Percentiles rank a stretch among this genome's conserved stretches.
Conservation (phyloP, 2,329 filamentous ascomycete species). For the Epichloe uncinata region DNA sequence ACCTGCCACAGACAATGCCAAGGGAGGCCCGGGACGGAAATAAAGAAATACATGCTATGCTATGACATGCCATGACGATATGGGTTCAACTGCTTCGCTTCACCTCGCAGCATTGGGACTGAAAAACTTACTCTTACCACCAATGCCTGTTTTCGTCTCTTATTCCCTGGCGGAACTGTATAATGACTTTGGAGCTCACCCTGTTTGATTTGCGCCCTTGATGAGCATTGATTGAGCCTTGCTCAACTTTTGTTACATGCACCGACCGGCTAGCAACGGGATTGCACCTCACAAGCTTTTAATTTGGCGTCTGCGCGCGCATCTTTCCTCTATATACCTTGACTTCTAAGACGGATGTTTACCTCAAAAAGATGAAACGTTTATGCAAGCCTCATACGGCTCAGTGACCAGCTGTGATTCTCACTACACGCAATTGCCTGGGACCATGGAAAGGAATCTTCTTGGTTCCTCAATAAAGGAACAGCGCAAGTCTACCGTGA, state of each 20-base stretch:
- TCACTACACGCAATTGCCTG: too few relatives aligned
- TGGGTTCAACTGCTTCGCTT: neutral
- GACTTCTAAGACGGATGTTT: neutral
- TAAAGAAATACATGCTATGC: neutral
- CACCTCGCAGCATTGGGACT: neutral
- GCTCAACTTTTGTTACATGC: neutral
- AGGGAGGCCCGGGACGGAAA: neutral
- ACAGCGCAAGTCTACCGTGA: neutral
- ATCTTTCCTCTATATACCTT: neutral
- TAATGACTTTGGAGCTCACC: neutral
- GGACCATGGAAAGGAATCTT: neutral
- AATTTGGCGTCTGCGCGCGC: neutral
- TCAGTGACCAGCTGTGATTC: too few relatives aligned
- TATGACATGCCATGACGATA: neutral
- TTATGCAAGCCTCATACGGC: too few relatives aligned
- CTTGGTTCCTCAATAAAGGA: neutral
- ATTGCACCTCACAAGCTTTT: neutral
- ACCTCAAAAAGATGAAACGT: neutral
- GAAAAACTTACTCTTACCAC: neutral
- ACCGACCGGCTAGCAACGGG: neutral
- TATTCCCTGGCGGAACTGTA: neutral
- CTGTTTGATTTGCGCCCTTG: neutral
- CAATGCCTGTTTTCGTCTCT: neutral
- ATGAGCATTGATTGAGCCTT: too few relatives aligned
- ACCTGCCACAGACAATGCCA: conserved; percentile 1